Evolutionary conservation across 2,329 filamentous ascomycete species (phyloP).

Genomic region (Exophiala bonariae): DNA sequence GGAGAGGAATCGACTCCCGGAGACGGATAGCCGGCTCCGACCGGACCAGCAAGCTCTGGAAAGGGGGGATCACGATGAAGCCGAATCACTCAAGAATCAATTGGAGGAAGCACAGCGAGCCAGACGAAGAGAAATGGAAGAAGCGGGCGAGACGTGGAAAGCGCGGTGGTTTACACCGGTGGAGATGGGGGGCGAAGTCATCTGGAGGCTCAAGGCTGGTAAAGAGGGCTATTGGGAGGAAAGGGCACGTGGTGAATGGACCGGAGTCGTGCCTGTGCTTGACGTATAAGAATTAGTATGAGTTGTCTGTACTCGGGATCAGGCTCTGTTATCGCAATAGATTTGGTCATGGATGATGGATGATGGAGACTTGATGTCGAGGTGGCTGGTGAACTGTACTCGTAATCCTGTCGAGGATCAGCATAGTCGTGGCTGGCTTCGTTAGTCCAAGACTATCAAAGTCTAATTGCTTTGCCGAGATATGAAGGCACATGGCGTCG

Average conservation of each 20-base stretch:
- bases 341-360: no score
- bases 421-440: not conserved
- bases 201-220: constrained; percentile 74
- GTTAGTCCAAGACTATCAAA: not conserved
- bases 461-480: no score
- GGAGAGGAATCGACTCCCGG: constrained; percentile 72
- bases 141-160: constrained; percentile 67
- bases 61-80: constrained; percentile 75
- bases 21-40: constrained; percentile 79
- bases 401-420: not conserved
- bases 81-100: constrained; percentile 77
- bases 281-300: no score
- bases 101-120: constrained; percentile 84
- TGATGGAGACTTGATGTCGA: no score
- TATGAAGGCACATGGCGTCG: no score
- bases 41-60: constrained; percentile 88
- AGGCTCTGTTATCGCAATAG: no score
- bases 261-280: constrained; percentile 57
- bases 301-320: no score
- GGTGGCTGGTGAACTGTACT: no score
- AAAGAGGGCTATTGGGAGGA: constrained; percentile 95
- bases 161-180: constrained; percentile 84
- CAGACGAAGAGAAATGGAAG: constrained; percentile 74
- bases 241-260: constrained; percentile 68
- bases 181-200: constrained; percentile 52